These are phyloP conservation scores for Zygosaccharomyces bailii DNA, from an alignment of 805 yeast species.

Conservation along the genomic window DNA sequence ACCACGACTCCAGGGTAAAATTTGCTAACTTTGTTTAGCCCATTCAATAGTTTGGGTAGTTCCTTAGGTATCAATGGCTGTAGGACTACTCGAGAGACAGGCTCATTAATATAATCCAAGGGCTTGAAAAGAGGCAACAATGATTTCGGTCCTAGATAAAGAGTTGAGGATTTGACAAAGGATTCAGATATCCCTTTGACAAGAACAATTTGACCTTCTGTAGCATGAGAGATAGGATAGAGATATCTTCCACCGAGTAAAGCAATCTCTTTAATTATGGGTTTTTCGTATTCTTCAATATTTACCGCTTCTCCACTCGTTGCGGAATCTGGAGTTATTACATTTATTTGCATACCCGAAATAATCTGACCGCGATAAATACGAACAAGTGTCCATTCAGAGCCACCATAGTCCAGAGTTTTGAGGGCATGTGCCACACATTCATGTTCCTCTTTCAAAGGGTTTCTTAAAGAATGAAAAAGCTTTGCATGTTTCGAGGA, in stretches of 20 bases:
- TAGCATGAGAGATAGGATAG: slow-evolving; percentile 48
- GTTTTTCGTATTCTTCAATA: slow-evolving; percentile 43
- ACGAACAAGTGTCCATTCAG: slow-evolving; percentile 54
- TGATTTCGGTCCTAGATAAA: slow-evolving; percentile 35
- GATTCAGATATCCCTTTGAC: slow-evolving; percentile 59
- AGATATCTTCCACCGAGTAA: slow-evolving; percentile 71
- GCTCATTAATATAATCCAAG: slow-evolving; percentile 45
- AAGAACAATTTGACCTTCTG: slow-evolving; percentile 66
- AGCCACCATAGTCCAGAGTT: slow-evolving; percentile 53
- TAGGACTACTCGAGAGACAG: slow-evolving; percentile 76
- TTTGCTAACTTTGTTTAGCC: slow-evolving; percentile 57
- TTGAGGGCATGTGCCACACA: slow-evolving; percentile 54
- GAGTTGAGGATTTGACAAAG: slow-evolving; percentile 59
- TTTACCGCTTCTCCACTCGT: slow-evolving; percentile 39
- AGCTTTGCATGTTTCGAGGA: slow-evolving; percentile 31
- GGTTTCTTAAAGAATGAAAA: neutral
- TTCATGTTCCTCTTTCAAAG: slow-evolving; percentile 1
- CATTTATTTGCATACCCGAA: slow-evolving; percentile 44
- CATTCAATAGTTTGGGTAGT: slow-evolving; percentile 67
- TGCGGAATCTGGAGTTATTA: slow-evolving; percentile 44
- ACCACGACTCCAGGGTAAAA: slow-evolving; percentile 63
- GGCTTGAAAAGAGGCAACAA: slow-evolving; percentile 25
- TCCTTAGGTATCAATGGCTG: slow-evolving; percentile 81
- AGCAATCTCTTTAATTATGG: slow-evolving; percentile 42
- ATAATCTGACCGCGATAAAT: slow-evolving; percentile 58